Evolutionary conservation across 495 filamentous ascomycete genomes (phyloP).

Genomic region (Lichenothelia convexa): DNA sequence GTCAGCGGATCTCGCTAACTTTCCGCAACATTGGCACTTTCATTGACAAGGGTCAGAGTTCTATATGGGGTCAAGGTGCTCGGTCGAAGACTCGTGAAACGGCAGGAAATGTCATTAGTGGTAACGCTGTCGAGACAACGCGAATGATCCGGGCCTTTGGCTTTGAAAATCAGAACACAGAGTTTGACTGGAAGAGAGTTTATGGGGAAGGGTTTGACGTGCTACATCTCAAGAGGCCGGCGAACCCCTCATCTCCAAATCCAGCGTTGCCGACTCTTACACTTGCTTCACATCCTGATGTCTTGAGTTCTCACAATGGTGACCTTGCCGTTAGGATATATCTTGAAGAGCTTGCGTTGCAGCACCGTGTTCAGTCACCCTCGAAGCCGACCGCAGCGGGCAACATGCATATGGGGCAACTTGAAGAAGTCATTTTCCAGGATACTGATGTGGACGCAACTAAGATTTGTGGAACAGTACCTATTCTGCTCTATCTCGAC

Average conservation of each 20-base stretch:
- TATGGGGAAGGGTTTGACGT: slow-evolving; percentile 84
- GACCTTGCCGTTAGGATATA: background rate
- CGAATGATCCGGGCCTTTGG: slow-evolving; percentile 64
- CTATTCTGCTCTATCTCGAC: slow-evolving; percentile 3
- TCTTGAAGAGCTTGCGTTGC: background rate
- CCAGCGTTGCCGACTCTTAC: slow-evolving; percentile 3
- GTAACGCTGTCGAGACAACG: slow-evolving; percentile 44
- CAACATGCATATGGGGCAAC: background rate
- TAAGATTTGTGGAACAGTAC: slow-evolving; percentile 1
- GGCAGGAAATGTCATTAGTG: slow-evolving; percentile 49
- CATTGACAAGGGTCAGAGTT: slow-evolving; percentile 36
- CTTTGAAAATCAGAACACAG: slow-evolving; percentile 53
- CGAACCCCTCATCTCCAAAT: slow-evolving; percentile 8
- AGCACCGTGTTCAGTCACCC: background rate
- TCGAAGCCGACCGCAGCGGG: background rate
- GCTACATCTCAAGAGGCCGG: slow-evolving; percentile 39
- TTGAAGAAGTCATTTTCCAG: background rate
- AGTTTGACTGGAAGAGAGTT: slow-evolving; percentile 59
- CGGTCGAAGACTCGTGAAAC: slow-evolving; percentile 37
- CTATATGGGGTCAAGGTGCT: slow-evolving; percentile 90
- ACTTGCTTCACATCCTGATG: too few relatives aligned
- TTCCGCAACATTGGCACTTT: slow-evolving; percentile 85
- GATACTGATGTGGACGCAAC: background rate
- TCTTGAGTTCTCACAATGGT: too few relatives aligned
- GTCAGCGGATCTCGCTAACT: slow-evolving; percentile 77